A percentile compares a stretch with the other conserved stretches of the same genome.
Conservation (phyloP, 176 grass and related monocot species). For the Triticum dicoccoides region DNA sequence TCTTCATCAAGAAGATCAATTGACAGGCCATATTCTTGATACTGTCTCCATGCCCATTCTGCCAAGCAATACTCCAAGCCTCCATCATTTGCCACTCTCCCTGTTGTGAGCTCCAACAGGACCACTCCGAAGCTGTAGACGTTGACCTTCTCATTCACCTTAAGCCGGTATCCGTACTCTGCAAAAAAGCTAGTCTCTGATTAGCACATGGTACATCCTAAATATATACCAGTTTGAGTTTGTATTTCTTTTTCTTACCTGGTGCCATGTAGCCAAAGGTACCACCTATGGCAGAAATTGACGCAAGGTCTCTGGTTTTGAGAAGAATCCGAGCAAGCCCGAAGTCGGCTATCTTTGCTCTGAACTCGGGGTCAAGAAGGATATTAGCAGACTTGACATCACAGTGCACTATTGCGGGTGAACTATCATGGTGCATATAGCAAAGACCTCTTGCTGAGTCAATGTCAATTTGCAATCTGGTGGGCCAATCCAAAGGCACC, state of each 20-base stretch:
- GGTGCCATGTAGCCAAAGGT: conserved; percentile 84
- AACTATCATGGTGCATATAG: conserved; percentile 71
- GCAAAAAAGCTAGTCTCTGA: neutral
- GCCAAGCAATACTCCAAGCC: conserved; percentile 46
- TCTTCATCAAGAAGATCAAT: conserved; percentile 37
- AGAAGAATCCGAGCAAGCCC: conserved; percentile 55
- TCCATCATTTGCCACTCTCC: conserved; percentile 47
- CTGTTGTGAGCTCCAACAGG: conserved; percentile 63
- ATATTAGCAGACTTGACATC: conserved; percentile 87
- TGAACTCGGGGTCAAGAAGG: conserved; percentile 48
- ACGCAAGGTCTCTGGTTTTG: conserved; percentile 39
- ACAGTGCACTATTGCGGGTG: conserved; percentile 51
- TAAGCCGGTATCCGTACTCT: conserved; percentile 55
- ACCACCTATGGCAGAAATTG: conserved; percentile 51
- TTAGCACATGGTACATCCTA: neutral
- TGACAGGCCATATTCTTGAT: conserved; percentile 20
- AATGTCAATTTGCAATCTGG: conserved; percentile 54
- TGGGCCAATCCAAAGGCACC: conserved; percentile 45
- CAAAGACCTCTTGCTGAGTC: conserved; percentile 53
- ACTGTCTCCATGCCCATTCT: conserved; percentile 47
- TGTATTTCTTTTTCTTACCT: conserved; percentile 23
- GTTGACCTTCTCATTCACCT: conserved; percentile 65
- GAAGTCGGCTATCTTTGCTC: conserved; percentile 70
- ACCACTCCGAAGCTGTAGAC: conserved; percentile 80
- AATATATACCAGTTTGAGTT: neutral